Evolutionary conservation across 2,329 filamentous ascomycete species (phyloP), one percentile per base, ranked within the genome.

Genomic region (Diatrype stigma): DNA sequence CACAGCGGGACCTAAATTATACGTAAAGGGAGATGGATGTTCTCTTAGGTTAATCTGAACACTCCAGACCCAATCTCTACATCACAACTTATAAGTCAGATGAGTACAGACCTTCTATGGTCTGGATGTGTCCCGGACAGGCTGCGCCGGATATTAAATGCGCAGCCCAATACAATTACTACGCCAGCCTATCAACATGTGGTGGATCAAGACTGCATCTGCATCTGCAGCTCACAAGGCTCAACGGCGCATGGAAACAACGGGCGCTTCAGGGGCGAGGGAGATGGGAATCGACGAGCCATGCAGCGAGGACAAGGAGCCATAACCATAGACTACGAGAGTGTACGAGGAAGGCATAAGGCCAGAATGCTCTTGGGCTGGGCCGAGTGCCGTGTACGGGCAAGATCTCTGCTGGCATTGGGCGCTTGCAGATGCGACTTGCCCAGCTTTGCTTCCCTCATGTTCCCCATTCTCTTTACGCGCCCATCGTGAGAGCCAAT

Each of bases 351-450:
- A 28, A 7, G 26, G 12, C 6, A 28, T 44, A 10, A 44, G 40
- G 14, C 40, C 22, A 44, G 40, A 26, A 11, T 26, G 2, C 11
- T n/a, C 22, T n/a, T 23, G 21, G 14, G 22, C 21, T 23, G 40
- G 26, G 21, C 22, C 22, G 14, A 26, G 21, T 28, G 40, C 40
- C 40, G 22, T 44, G 21, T 26, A 23, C 21, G 23, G 22, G 11
- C 22, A 44, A 44, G 16, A 17, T 22, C n/a, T 52, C 22, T 50
- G n/a, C 45, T 51, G 26, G 34, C 52, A 61, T 60, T 59, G 56
- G 61, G 62, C 61, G 62, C 58, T 63, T 65, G 56, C 54, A 57
- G 35, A 56, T 57, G 46, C 48, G 49, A 54, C 34, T 37, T 6
- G 30, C n/a, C n/a, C n/a, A 14, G 30, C 30, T 58, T 51, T 60